Evolutionary conservation across 495 filamentous ascomycete genomes (phyloP).

Genomic region (Cercophora newfieldiana): DNA sequence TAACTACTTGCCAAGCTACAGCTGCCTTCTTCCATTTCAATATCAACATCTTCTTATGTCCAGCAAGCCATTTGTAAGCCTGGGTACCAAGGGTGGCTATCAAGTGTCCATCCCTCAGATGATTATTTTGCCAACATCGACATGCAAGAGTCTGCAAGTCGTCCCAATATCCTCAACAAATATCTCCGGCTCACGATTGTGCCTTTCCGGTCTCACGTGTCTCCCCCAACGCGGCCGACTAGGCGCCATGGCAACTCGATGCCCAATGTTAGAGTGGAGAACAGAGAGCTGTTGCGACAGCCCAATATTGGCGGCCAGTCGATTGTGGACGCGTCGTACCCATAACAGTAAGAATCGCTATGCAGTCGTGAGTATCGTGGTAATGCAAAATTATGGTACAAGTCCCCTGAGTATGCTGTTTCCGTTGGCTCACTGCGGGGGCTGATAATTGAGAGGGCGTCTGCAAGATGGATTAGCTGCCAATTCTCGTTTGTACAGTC

Average conservation of each 20-base stretch:
- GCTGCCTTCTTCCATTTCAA: not conserved
- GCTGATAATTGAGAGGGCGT: constrained; percentile 83
- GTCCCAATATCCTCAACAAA: not conserved
- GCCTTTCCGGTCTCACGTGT: not conserved
- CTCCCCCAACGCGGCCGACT: not conserved
- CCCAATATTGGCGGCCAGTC: not conserved
- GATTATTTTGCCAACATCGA: not conserved
- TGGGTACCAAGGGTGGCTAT: not conserved
- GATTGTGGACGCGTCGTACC: constrained; percentile 29
- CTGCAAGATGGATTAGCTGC: constrained; percentile 42
- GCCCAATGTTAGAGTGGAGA: constrained; percentile 11
- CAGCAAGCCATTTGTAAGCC: not conserved
- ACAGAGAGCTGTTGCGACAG: not conserved
- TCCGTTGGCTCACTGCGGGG: constrained; percentile 52
- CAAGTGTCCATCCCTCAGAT: not conserved
- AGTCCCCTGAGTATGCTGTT: constrained; percentile 15
- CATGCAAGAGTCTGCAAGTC: not conserved
- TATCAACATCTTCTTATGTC: not conserved
- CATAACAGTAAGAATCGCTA: constrained; percentile 37
- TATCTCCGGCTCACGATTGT: not conserved
- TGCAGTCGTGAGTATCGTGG: constrained; percentile 40
- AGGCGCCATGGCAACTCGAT: not conserved
- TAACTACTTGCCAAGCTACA: not conserved
- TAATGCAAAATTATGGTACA: constrained; percentile 32
- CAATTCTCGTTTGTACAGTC: not conserved